These are phyloP conservation scores for Curvularia sp. DNA, from an alignment of 2,329 filamentous ascomycete genomes.

Conservation along the genomic window DNA sequence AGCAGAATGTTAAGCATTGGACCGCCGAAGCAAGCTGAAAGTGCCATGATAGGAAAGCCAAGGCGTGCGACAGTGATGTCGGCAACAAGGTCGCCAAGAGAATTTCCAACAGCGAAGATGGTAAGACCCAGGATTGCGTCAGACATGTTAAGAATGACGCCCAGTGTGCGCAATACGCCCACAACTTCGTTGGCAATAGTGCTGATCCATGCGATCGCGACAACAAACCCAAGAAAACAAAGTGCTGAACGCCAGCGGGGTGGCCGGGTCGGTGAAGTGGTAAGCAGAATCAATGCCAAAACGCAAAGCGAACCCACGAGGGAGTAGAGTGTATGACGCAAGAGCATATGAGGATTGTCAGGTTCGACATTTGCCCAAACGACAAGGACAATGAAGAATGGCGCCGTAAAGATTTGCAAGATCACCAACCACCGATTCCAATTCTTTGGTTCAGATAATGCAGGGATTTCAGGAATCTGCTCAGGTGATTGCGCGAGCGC, in stretches of 20 bases:
- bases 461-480: conserved; percentile 30
- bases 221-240: conserved; percentile 88
- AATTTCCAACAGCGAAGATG: conserved; percentile 96
- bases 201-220: conserved; percentile 94
- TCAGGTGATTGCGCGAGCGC: conserved; percentile 48
- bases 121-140: conserved; percentile 95
- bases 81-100: conserved; percentile 89
- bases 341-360: conserved; percentile 66
- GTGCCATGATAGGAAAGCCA: conserved; percentile 95
- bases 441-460: conserved; percentile 53
- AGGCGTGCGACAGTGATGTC: conserved; percentile 93
- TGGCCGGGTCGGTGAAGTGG: conserved; percentile 70
- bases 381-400: conserved; percentile 79
- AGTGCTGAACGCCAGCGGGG: conserved; percentile 78
- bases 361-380: conserved; percentile 72
- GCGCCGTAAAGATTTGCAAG: conserved; percentile 85
- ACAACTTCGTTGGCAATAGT: conserved; percentile 96
- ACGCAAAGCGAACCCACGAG: conserved; percentile 67
- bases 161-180: conserved; percentile 89
- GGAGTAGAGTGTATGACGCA: conserved; percentile 57
- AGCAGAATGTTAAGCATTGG: conserved; percentile 97
- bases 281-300: conserved; percentile 70
- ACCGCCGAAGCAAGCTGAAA: conserved; percentile 94
- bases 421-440: conserved; percentile 94
- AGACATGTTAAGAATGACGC: conserved; percentile 89